Evolutionary conservation across 2,329 filamentous ascomycete species (phyloP).

Genomic region (Pochonia chlamydosporia): DNA sequence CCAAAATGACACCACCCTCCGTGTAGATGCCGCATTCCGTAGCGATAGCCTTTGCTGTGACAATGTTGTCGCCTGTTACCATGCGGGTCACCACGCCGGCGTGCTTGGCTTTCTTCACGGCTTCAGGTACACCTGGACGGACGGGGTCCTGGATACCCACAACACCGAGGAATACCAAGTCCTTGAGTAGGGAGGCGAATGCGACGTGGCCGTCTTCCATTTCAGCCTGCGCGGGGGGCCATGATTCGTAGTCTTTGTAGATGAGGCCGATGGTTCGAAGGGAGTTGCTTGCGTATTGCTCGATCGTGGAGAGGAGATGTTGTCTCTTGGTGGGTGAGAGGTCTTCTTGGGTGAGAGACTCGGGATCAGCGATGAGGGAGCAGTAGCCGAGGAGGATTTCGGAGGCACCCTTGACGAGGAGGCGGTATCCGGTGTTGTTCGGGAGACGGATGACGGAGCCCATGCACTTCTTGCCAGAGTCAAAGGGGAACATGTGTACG

Average conservation of each 20-base stretch:
- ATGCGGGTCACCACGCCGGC: conserved; percentile 61
- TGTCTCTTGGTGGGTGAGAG: conserved; percentile 51
- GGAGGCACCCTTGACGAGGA: conserved; percentile 50
- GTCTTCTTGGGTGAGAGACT: conserved; percentile 40
- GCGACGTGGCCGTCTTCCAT: conserved; percentile 36
- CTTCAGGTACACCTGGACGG: conserved; percentile 51
- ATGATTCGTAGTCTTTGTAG: conserved; percentile 64
- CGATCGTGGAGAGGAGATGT: conserved; percentile 44
- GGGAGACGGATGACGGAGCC: conserved; percentile 43
- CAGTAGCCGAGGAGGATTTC: conserved; percentile 45
- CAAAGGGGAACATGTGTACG: conserved; percentile 45
- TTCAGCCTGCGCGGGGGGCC: conserved; percentile 60
- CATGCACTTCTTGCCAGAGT: conserved; percentile 49
- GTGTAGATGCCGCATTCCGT: conserved; percentile 59
- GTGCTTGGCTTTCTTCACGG: conserved; percentile 53
- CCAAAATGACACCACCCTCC: conserved; percentile 57
- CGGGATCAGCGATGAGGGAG: conserved; percentile 32
- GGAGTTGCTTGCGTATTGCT: conserved; percentile 55
- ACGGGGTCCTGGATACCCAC: conserved; percentile 62
- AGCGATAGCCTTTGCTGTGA: conserved; percentile 60
- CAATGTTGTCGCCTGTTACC: conserved; percentile 44
- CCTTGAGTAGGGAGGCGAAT: conserved; percentile 26
- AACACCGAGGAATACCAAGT: conserved; percentile 67
- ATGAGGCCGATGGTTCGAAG: conserved; percentile 69
- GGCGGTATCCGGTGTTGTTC: conserved; percentile 33